These are phyloP conservation scores for Rhodosorus marinus DNA, from an alignment of 23 red algal genomes.

Conservation along the genomic window DNA sequence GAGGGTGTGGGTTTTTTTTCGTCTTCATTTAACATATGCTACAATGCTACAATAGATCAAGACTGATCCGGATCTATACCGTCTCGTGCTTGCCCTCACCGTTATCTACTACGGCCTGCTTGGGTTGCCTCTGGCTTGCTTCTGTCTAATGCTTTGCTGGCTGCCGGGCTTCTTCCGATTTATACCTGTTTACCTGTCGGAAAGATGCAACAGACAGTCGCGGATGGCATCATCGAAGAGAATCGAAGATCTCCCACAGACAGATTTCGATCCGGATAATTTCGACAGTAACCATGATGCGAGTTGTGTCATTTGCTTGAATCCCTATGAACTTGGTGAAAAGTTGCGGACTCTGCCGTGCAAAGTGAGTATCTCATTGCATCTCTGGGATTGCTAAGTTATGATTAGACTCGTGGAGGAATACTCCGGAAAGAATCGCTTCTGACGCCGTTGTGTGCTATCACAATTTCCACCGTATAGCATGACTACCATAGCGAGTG, in stretches of 20 bases:
- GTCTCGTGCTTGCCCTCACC: slow-evolving; percentile 54
- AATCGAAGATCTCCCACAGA: slow-evolving; percentile 45
- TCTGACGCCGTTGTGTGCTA: too few relatives aligned
- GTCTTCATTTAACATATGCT: background rate
- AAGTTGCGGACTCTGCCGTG: slow-evolving; percentile 40
- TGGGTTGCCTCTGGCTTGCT: slow-evolving; percentile 63
- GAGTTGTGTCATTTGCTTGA: slow-evolving; percentile 84
- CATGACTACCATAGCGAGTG: slow-evolving; percentile 89
- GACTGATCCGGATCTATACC: slow-evolving; percentile 71
- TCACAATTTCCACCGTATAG: too few relatives aligned
- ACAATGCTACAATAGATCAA: background rate
- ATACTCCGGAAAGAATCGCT: too few relatives aligned
- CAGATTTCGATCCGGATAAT: slow-evolving; percentile 24
- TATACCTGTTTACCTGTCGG: slow-evolving; percentile 64
- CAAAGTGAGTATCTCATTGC: too few relatives aligned
- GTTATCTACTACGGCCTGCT: slow-evolving; percentile 92
- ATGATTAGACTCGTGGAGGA: too few relatives aligned
- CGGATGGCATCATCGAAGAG: slow-evolving; percentile 41
- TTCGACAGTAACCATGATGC: slow-evolving; percentile 36
- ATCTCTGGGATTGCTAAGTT: too few relatives aligned
- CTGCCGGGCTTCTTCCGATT: slow-evolving; percentile 88
- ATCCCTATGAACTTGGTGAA: slow-evolving; percentile 54
- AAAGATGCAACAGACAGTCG: slow-evolving; percentile 41
- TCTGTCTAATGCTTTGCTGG: slow-evolving; percentile 91
- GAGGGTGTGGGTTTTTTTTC: background rate